Evolutionary conservation across 352 stramenopile genomes (phyloP), one percentile per base, ranked within the genome.

Genomic region (Phytophthora parvispora): DNA sequence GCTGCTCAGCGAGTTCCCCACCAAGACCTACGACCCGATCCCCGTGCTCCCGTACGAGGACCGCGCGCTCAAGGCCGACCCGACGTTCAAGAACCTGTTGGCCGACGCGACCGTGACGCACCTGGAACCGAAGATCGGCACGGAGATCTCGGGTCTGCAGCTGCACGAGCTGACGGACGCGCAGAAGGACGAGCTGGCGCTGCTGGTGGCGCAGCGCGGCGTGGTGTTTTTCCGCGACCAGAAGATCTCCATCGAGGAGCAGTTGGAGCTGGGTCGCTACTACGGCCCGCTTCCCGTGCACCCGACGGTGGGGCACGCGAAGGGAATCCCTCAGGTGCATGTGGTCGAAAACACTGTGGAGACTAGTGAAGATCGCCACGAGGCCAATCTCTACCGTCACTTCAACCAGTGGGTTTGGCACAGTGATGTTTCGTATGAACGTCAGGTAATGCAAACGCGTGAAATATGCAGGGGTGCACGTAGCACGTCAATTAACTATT

Each of bases 351-450:
- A 71, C 29, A 51, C 31, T 36, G 8, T 13, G 12, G 31, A 10
- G 8, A 10, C 8, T 36, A 43, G 15, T 43, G 15, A 43, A 43
- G 36, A 7, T 43, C 36, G 36, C 12, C 15, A 20, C 20, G 34
- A 6, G 15, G 20, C 12, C 13, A 43, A 43, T 16, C 36, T 43
- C 6, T 43, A 20, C 36, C n/a, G 36, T 9, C 36, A 43, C 36
- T 43, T 22, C 16, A 43, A 43, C 36, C 36, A 43, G 36, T 43
- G 31, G 77, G 68, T 32, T 28, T 84, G 77, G 77, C 77, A 84
- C 57, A 80, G 63, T 22, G 73, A 81, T 20, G 74, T 79, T 8
- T 78, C 77, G 1, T 80, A 75, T 27, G 73, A 84, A 52, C 77
- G 70, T 16, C 77, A 66, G 64, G 64, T 71, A 10, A 45, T n/a